Evolutionary conservation across 2,329 filamentous ascomycete species (phyloP).

Genomic region (Cercospora zeae-maydis): DNA sequence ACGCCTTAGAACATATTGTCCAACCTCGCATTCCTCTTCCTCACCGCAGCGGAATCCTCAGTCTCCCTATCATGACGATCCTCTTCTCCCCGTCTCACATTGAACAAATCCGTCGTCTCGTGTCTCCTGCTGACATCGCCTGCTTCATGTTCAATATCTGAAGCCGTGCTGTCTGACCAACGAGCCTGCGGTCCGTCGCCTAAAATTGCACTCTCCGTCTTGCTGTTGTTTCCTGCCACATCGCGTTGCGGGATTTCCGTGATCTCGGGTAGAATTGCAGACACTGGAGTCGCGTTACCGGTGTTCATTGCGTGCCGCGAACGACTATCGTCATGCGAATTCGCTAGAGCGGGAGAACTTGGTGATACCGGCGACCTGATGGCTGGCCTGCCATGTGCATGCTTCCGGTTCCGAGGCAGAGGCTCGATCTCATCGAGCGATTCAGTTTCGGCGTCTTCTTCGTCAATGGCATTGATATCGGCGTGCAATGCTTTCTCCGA

Average conservation of each 20-base stretch:
- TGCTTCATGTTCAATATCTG: not conserved
- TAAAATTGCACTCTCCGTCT: not conserved
- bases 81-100: not conserved
- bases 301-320: not conserved
- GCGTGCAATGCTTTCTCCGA: constrained; percentile 11
- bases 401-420: not conserved
- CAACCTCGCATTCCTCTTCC: not conserved
- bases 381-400: not conserved
- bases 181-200: not conserved
- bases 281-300: not conserved
- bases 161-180: constrained; percentile 7
- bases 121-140: constrained; percentile 13
- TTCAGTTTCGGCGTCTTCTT: not conserved
- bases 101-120: constrained; percentile 10
- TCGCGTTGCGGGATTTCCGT: not conserved
- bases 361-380: not conserved
- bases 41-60: not conserved
- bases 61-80: not conserved
- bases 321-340: not conserved
- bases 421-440: not conserved
- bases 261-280: constrained; percentile 7
- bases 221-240: not conserved
- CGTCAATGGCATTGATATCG: not conserved
- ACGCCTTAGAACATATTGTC: not conserved
- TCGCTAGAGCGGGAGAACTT: not conserved